Evolutionary conservation across 208 protist species (phyloP), one percentile per base, ranked within the genome.

Genomic region (Acanthamoeba royreba): DNA sequence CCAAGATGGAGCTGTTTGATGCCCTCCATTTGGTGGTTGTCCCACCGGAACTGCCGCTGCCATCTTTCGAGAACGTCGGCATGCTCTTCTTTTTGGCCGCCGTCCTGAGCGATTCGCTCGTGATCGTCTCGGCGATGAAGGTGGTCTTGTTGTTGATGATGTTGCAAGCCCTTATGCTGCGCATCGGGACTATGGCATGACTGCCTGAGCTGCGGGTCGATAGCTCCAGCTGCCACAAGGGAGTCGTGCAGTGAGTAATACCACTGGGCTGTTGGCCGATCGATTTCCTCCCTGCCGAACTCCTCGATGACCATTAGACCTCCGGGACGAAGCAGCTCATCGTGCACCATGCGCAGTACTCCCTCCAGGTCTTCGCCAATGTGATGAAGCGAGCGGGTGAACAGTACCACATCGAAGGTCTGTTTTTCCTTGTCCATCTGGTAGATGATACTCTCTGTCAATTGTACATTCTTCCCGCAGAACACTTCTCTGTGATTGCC

Each of bases 181-280:
- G 38, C 35, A 25, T 4, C 35, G 13, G 42, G 33, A 7, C 38
- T 33, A 28, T 40, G 74, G 9, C 74, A 43, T 3, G 47, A 38
- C 4, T 25, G 66, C 3, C 35, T 22, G 1, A 45, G 40, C n/a
- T n/a, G n/a, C 11, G 43, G 74, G 0, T 22, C 19, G 22, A 86
- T 53, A 31, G 40, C 15, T 0, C 74, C 74, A 28, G 74, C 74
- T 4, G 74, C 74, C n/a, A 55, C 28, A 0, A 86, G 74, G 5
- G 74, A 55, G 74, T 86, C 74, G 45, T 86, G 74, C 0, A 86
- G 45, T 19, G 74, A 25, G 74, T 86, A 86, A 45, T 86, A 86
- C 74, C 74, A 86, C 45, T 86, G 43, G 40, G 74, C 74, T 3
- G 74, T 86, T 4, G 19, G 74, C 7, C 43, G 4, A 19, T 86